Evolutionary conservation across 352 stramenopile genomes (phyloP).

Genomic region (Salisapilia sapeloensis): DNA sequence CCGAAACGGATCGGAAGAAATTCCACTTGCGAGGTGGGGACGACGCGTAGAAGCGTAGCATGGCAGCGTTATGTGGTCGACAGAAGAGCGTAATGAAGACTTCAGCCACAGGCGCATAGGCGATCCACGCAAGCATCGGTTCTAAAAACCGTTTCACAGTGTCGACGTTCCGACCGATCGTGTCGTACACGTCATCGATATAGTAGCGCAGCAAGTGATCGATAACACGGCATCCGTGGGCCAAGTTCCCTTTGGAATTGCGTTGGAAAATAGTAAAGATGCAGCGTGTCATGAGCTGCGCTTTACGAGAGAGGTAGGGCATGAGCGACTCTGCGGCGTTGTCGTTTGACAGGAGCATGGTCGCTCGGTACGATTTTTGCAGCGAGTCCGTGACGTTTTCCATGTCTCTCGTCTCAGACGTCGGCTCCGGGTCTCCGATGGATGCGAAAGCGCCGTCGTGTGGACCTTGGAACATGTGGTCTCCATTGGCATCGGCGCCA

Average conservation of each 20-base stretch:
- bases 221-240: constrained; percentile 77
- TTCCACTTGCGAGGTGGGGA: constrained; percentile 74
- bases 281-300: constrained; percentile 51
- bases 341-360: constrained; percentile 81
- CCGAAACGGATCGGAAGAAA: constrained; percentile 70
- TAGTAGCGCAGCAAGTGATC: constrained; percentile 76
- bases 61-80: constrained; percentile 58
- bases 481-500: constrained; percentile 8
- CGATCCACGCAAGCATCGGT: constrained; percentile 66
- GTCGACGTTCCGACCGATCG: constrained; percentile 34
- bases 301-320: constrained; percentile 69
- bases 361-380: constrained; percentile 65
- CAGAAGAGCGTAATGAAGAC: constrained; percentile 77
- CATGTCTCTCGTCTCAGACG: constrained; percentile 10
- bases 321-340: constrained; percentile 64
- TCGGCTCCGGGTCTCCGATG: neutral
- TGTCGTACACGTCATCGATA: constrained; percentile 78
- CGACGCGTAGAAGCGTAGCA: constrained; percentile 47
- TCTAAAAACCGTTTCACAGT: constrained; percentile 70
- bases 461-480: constrained; percentile 22
- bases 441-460: constrained; percentile 9
- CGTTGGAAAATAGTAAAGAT: constrained; percentile 69
- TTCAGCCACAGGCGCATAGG: constrained; percentile 70
- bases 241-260: constrained; percentile 55
- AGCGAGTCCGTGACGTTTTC: constrained; percentile 40